Evolutionary conservation across 2,329 filamentous ascomycete genomes (phyloP).

Genomic region (Fusarium palustre): DNA sequence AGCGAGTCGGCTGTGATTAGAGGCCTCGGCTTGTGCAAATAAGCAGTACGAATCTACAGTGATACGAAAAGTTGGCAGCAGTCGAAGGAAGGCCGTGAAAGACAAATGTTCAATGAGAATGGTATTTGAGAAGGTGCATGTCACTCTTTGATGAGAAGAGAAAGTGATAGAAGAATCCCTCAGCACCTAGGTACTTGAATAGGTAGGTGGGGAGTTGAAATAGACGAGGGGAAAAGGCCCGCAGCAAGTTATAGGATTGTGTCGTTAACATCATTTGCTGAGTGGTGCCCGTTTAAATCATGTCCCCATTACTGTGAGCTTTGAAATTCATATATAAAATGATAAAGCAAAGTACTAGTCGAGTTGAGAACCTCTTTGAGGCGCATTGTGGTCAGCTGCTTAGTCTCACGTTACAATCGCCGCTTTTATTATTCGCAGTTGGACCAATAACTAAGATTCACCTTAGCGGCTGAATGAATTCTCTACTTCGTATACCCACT

Average conservation of each 20-base stretch:
- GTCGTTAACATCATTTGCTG: not conserved
- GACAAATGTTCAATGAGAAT: not conserved
- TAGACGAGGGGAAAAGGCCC: conserved; percentile 17
- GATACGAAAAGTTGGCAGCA: not conserved
- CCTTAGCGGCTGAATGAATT: not conserved
- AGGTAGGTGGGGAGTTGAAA: not conserved
- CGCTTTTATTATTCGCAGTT: not conserved
- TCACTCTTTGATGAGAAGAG: not conserved
- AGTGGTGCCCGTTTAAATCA: not conserved
- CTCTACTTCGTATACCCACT: not conserved
- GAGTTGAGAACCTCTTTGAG: conserved; percentile 1
- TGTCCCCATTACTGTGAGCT: not conserved
- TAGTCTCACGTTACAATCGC: not conserved
- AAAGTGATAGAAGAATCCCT: not conserved
- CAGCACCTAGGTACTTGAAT: not conserved
- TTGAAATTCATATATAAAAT: not conserved
- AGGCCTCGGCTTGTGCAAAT: not conserved
- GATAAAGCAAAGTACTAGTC: conserved; percentile 12
- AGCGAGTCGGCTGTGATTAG: not conserved
- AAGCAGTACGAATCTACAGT: not conserved
- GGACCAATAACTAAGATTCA: not conserved
- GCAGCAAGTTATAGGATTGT: conserved; percentile 15
- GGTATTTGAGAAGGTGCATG: conserved; percentile 15
- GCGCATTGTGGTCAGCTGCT: conserved; percentile 21
- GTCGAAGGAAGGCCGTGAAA: not conserved